phyloP scores from a whole-genome alignment of 2,329 filamentous ascomycete genomes.

The Cercospora citrullina region DNA sequence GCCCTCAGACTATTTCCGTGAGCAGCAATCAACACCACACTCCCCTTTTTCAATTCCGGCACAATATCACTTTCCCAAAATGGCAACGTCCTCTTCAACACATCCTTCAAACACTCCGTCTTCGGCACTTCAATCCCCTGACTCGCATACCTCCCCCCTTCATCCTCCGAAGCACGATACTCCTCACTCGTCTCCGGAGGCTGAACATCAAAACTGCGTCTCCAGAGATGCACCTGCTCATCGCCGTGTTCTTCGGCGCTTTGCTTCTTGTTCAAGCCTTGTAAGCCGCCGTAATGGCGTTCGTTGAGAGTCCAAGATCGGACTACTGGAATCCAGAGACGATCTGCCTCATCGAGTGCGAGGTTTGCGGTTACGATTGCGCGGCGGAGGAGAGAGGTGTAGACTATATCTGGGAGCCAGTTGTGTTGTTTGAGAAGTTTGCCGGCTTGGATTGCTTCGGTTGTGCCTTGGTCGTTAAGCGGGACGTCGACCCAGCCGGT shows the following conservation, averaged over 20 bases:
- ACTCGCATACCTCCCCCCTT: neutral
- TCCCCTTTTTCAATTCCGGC: neutral
- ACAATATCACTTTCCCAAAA: neutral
- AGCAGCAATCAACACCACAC: neutral
- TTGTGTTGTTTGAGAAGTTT: neutral
- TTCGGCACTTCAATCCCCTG: neutral
- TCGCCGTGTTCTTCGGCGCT: neutral
- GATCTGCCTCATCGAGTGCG: neutral
- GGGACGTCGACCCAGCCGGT: constrained; percentile 27
- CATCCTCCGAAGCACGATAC: neutral
- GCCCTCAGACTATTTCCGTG: neutral
- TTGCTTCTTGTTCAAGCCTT: neutral
- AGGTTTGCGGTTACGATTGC: neutral
- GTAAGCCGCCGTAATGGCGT: neutral
- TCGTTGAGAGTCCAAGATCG: neutral
- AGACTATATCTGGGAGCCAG: neutral
- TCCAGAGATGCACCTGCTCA: neutral
- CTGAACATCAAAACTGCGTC: neutral
- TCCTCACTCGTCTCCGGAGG: neutral
- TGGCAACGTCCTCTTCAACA: neutral
- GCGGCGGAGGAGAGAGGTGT: neutral
- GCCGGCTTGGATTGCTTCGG: constrained; percentile 20
- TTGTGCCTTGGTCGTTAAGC: constrained; percentile 17
- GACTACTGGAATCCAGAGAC: neutral
- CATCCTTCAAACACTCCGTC: neutral